Evolutionary conservation across 345 rosid genomes (phyloP), one percentile per base, ranked within the genome.

Genomic region (Trapa incisa): DNA sequence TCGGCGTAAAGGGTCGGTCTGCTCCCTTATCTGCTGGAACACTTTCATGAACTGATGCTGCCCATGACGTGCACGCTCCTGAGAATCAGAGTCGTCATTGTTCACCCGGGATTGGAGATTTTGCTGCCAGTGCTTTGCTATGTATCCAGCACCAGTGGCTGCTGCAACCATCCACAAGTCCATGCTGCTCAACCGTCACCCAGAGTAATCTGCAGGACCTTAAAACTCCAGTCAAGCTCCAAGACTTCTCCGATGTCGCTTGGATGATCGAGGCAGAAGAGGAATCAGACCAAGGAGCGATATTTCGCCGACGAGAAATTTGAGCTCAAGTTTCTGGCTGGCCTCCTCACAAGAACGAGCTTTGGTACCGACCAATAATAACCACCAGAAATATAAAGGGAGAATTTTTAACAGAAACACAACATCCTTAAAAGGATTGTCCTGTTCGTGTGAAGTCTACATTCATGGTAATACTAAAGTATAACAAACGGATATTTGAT

Each of bases 101-200:
- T 35, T 63, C 11, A 47, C 64, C 33, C 54, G 66, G 43, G 64
- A 71, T 0, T 61, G 65, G 50, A 70, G 63, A 58, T 58, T 65
- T 66, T 70, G 70, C 50, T 68, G 65, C 68, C 66, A 74, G 67
- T 76, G 74, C 66, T 74, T 78, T 5, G 78, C 80, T 12, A 65
- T 37, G 65, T 76, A 81, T 7, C 82, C 72, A 0, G 77, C 78
- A 1, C 80, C 85, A 43, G 80, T 71, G 66, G 80, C 75, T 47
- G 80, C 85, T 65, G 80, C 85, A 16, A 78, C 77, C 13, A 74
- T 65, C 85, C 82, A 81, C 42, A 72, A 65, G 53, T 78, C 84
- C 82, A 81, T 81, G 16, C 29, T 22, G 29, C 35, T 7, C 38
- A 35, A 58, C 38, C 63, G 13, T 58, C 63, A 32, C 38, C 9